Evolutionary conservation across 1,284 basidiomycete species (phyloP).

Genomic region (Moesziomyces aphidis): DNA sequence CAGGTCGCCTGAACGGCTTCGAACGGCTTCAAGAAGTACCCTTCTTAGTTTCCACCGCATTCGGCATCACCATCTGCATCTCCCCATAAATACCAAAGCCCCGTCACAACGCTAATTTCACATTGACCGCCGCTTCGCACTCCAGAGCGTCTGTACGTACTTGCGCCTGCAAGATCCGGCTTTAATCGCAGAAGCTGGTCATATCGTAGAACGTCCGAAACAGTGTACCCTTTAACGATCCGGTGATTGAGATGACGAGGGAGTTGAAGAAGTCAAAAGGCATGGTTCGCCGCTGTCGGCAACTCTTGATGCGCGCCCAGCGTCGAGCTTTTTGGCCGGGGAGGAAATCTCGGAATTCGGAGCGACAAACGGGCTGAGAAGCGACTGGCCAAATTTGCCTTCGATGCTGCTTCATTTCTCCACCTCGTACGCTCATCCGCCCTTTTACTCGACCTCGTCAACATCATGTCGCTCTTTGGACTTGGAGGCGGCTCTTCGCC

Average conservation of each 20-base stretch:
- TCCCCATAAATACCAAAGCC: not conserved
- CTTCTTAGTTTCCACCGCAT: not conserved
- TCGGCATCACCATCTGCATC: not conserved
- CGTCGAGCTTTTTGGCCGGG: no score
- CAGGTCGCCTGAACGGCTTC: constrained; percentile 25
- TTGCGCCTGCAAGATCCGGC: no score
- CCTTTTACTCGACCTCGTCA: not conserved
- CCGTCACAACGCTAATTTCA: no score
- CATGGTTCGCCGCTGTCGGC: no score
- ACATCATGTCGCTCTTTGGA: constrained; percentile 50
- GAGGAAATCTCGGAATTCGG: not conserved
- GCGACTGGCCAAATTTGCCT: not conserved
- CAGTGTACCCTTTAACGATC: no score
- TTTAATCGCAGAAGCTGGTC: no score
- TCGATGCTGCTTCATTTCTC: not conserved
- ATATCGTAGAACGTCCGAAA: no score
- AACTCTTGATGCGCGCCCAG: no score
- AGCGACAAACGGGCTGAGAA: not conserved
- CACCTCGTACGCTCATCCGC: not conserved
- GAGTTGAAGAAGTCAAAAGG: no score
- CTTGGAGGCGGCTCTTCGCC: constrained; percentile 45
- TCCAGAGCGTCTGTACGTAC: no score
- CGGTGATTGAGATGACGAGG: no score
- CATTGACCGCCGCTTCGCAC: no score
- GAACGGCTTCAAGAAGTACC: not conserved